Conservation (phyloP, 2,329 filamentous ascomycete species). For the Fusarium scirpi region DNA sequence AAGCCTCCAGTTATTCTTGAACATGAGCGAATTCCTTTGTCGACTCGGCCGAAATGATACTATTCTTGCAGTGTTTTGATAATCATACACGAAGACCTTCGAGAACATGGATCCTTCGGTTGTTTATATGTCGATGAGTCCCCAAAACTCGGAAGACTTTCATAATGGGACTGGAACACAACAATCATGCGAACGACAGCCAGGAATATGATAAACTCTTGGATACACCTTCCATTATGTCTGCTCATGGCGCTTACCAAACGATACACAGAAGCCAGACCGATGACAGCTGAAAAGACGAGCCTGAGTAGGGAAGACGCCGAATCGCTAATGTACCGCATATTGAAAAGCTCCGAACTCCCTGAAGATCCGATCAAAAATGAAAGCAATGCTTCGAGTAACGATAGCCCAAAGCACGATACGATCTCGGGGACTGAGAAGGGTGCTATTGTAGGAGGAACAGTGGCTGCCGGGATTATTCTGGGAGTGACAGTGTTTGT, state of each 20-base stretch:
- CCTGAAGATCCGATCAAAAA: not conserved
- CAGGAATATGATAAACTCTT: conserved; percentile 3
- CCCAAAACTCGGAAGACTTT: not conserved
- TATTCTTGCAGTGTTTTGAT: conserved; percentile 23
- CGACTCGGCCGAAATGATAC: conserved; percentile 2
- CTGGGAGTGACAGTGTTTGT: conserved; percentile 36
- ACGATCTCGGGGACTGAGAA: conserved; percentile 5
- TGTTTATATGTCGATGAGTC: conserved; percentile 7
- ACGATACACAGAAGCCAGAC: conserved; percentile 17
- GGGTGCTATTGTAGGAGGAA: conserved; percentile 38
- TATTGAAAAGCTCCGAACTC: not conserved
- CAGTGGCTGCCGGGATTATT: conserved; percentile 32
- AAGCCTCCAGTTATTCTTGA: conserved; percentile 1
- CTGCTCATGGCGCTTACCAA: conserved; percentile 12
- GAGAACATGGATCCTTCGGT: not conserved
- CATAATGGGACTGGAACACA: conserved; percentile 11
- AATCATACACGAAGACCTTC: not conserved
- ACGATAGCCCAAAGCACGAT: not conserved
- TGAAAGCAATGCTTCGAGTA: not conserved
- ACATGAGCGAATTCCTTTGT: conserved; percentile 26
- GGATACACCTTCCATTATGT: conserved; percentile 7
- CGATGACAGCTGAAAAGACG: conserved; percentile 1
- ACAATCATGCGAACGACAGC: conserved; percentile 18
- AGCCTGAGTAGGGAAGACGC: conserved; percentile 5
- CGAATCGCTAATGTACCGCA: conserved; percentile 8